Evolutionary conservation across 2,329 filamentous ascomycete species (phyloP), one percentile per base, ranked within the genome.

Genomic region (Pseudocercospora vitis): DNA sequence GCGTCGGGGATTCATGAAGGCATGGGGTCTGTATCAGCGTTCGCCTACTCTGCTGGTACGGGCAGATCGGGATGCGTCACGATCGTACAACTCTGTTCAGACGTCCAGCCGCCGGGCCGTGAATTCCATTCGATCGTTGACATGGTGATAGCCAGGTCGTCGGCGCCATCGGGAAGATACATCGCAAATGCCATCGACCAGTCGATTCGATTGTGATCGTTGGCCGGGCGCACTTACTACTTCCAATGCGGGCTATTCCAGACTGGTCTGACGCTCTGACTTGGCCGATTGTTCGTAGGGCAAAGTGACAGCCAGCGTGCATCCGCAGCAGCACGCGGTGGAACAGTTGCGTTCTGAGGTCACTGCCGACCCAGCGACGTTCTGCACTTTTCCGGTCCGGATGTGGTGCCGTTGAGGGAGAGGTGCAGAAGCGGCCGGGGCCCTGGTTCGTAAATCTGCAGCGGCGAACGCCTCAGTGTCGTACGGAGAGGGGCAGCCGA

Each of bases 91-190:
- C 42, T 50, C 39, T 31, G 47, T n/a, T n/a, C 26, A 42, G 50
- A 52, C 23, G 21, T 52, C 3, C 3, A 6, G 16, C 26, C 23
- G 16, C 16, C 26, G 49, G 42, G 42, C 42, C 39, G 49, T 23
- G 37, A 42, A 18, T 24, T 42, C 37, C 37, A 37, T 42, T 12
- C 48, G 37, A 35, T 51, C 42, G 18, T 21, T 24, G 23, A 48
- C 50, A 54, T 52, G 47, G 57, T 26, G 39, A 24, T 39, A 59
- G 57, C 57, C 57, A 54, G 50, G 57, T 59, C 42, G 29, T 45
- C 57, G 57, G 56, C 48, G 42, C 48, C 35, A 53, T 33, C 29
- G 42, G 37, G 8, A 28, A 50, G 48, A 50, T 32, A 29, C 33
- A 45, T 53, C 46, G 45, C 18, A 49, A 44, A 44, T 21, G 16